A percentile compares a stretch with the other conserved stretches of the same genome.
Evolutionary conservation across 352 stramenopile species (phyloP).

Genomic region (Phytophthora cajani): DNA sequence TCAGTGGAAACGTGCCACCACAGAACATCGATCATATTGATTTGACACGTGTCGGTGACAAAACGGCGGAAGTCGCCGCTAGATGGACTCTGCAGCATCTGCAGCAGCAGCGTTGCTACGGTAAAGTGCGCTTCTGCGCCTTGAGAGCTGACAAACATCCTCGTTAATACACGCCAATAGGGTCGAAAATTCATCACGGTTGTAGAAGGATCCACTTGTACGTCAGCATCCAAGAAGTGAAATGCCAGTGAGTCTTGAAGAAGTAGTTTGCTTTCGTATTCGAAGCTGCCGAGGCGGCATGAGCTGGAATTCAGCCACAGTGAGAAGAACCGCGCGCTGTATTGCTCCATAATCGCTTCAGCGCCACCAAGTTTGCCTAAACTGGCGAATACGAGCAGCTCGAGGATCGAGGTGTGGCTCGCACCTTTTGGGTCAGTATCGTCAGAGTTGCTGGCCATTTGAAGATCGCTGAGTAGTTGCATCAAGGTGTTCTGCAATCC

Average conservation of each 20-base stretch:
- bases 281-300: not conserved
- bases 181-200: not conserved
- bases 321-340: not conserved
- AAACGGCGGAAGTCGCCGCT: not conserved
- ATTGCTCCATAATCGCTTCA: not conserved
- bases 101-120: constrained; percentile 10
- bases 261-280: not conserved
- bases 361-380: constrained; percentile 6
- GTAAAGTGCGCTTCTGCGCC: not conserved
- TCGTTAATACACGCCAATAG: constrained; percentile 22
- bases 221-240: not conserved
- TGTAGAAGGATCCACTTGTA: not conserved
- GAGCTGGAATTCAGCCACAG: constrained; percentile 16
- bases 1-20: constrained; percentile 15
- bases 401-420: not conserved
- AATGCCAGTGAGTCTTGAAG: constrained; percentile 7
- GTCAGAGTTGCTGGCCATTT: not conserved
- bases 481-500: not conserved
- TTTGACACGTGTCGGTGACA: not conserved
- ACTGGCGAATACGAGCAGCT: constrained; percentile 16
- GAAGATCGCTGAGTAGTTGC: not conserved
- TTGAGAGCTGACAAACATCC: constrained; percentile 8
- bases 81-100: constrained; percentile 5
- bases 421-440: not conserved
- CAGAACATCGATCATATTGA: constrained; percentile 25